These are phyloP conservation scores for Mycena metata DNA, from an alignment of 768 basidiomycete species.

Conservation along the genomic window DNA sequence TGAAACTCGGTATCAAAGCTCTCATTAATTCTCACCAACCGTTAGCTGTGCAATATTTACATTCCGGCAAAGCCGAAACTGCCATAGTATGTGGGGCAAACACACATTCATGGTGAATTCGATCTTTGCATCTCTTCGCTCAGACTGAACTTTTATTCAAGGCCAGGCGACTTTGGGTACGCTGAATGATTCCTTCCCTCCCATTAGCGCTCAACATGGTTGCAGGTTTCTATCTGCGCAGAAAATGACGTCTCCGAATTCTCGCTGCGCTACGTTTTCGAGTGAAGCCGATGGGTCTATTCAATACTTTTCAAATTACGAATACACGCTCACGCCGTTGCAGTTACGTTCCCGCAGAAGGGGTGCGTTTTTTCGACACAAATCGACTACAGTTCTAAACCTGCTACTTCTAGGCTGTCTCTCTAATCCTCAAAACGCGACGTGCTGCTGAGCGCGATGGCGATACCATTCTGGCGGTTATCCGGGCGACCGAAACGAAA, in stretches of 20 bases:
- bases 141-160: conserved; percentile 14
- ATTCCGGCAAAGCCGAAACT: conserved; percentile 50
- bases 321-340: background rate
- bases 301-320: background rate
- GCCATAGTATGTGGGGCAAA: conserved; percentile 52
- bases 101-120: conserved; percentile 48
- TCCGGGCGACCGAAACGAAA: conserved; percentile 48
- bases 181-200: background rate
- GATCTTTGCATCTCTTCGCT: background rate
- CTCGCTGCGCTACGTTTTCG: conserved; percentile 52
- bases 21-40: background rate
- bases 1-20: background rate
- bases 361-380: conserved; percentile 29
- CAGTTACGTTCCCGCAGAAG: conserved; percentile 55
- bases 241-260: conserved; percentile 50
- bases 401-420: conserved; percentile 38
- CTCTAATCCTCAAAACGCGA: conserved; percentile 51
- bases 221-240: conserved; percentile 49
- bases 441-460: conserved; percentile 51
- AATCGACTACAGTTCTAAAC: background rate
- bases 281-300: conserved; percentile 51
- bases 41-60: conserved; percentile 50
- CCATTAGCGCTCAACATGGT: too few relatives aligned
- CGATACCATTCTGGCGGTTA: conserved; percentile 49
- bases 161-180: conserved; percentile 50